These are phyloP conservation scores for Lentinus brumalis DNA, from an alignment of 768 basidiomycete species.

Conservation along the genomic window DNA sequence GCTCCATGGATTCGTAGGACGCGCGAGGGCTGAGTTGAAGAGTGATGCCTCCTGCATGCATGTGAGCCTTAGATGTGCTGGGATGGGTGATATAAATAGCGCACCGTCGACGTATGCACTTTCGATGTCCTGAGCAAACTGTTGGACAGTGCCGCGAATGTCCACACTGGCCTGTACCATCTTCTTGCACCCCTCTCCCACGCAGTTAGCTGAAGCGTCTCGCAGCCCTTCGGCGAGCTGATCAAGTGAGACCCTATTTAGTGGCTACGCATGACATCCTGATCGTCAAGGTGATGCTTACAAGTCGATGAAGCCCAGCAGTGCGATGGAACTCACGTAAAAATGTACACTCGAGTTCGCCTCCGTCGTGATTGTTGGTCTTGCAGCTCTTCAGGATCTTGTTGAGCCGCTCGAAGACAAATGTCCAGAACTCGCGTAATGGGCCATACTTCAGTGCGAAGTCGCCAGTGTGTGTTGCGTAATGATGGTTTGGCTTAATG, in stretches of 20 bases:
- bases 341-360: constrained; percentile 27
- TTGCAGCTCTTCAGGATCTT: constrained; percentile 39
- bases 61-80: no score
- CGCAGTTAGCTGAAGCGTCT: constrained; percentile 7
- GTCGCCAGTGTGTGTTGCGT: constrained; percentile 31
- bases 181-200: background rate
- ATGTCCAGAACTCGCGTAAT: constrained; percentile 34
- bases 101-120: constrained; percentile 24
- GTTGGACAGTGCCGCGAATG: constrained; percentile 28
- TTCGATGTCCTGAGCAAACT: constrained; percentile 27
- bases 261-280: constrained; percentile 20
- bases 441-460: constrained; percentile 37
- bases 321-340: background rate
- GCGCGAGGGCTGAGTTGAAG: background rate
- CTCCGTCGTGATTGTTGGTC: constrained; percentile 35
- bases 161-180: constrained; percentile 29
- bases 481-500: constrained; percentile 42
- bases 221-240: background rate
- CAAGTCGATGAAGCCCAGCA: constrained; percentile 29
- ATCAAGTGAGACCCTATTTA: background rate
- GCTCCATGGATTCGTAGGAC: background rate
- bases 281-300: constrained; percentile 25
- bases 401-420: constrained; percentile 38
- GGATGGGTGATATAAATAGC: background rate
- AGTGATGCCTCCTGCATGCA: background rate